Evolutionary conservation across 495 filamentous ascomycete genomes (phyloP).

Genomic region (Coniosporium apollinis): DNA sequence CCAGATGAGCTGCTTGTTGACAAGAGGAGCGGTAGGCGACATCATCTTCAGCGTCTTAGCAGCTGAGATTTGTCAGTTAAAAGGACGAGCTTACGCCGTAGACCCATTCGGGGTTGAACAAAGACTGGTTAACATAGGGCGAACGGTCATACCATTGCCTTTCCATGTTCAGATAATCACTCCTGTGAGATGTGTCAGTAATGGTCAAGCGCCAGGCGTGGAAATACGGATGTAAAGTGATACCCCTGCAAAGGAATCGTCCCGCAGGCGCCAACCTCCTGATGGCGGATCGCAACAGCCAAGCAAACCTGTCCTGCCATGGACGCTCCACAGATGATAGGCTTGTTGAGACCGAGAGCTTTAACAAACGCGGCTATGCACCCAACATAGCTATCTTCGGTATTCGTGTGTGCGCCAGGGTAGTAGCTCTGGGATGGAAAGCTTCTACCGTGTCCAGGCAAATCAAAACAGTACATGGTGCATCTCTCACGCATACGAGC

Average conservation of each 20-base stretch:
- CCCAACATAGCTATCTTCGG: slow-evolving; percentile 25
- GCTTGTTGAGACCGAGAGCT: slow-evolving; percentile 19
- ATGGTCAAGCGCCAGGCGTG: background rate
- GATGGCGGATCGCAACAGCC: slow-evolving; percentile 21
- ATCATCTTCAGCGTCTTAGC: slow-evolving; percentile 14
- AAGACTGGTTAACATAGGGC: slow-evolving; percentile 14
- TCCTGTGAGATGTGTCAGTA: background rate
- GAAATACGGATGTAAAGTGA: too few relatives aligned
- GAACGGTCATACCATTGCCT: slow-evolving; percentile 15
- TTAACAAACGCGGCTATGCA: slow-evolving; percentile 23
- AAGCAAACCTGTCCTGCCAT: slow-evolving; percentile 30
- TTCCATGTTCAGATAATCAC: slow-evolving; percentile 15
- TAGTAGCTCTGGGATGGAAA: slow-evolving; percentile 19
- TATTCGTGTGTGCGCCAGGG: slow-evolving; percentile 25
- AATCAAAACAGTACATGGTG: slow-evolving; percentile 25
- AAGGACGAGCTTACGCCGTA: slow-evolving; percentile 15
- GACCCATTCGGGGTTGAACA: slow-evolving; percentile 28
- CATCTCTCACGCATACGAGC: slow-evolving; percentile 20
- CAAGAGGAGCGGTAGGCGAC: slow-evolving; percentile 20
- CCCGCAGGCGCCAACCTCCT: slow-evolving; percentile 25
- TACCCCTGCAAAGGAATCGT: slow-evolving; percentile 24
- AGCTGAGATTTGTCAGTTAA: background rate
- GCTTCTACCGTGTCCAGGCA: slow-evolving; percentile 23
- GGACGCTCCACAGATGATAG: slow-evolving; percentile 26
- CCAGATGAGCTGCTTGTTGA: slow-evolving; percentile 26